Evolutionary conservation across 78 protist species (phyloP).

Genomic region (Cyanophora paradoxa): DNA sequence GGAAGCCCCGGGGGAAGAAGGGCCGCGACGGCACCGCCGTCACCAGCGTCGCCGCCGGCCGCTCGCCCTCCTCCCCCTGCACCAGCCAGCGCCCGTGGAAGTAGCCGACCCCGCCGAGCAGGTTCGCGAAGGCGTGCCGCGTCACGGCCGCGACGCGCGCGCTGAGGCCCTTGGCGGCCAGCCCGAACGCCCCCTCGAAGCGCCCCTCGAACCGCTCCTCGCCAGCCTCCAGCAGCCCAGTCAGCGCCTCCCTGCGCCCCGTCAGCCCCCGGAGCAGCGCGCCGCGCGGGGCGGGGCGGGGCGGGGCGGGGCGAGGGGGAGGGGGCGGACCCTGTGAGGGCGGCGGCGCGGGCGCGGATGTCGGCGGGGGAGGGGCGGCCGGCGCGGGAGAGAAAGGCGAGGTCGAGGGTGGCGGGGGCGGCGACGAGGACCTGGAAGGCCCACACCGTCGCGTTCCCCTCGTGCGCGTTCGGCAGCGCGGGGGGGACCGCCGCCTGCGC

Average conservation of each 20-base stretch:
- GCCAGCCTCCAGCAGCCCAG: not conserved
- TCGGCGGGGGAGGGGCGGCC: not conserved
- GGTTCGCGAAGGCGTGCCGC: not conserved
- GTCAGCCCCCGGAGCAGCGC: not conserved
- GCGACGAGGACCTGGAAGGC: not conserved
- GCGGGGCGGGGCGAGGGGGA: too few relatives aligned
- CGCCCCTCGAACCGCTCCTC: not conserved
- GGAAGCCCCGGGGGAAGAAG: conserved; percentile 88
- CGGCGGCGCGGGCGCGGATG: not conserved
- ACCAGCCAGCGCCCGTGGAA: conserved; percentile 1
- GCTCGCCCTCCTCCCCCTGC: not conserved
- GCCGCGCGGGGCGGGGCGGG: too few relatives aligned
- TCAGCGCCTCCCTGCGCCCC: not conserved
- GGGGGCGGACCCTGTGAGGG: not conserved
- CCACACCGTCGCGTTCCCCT: not conserved
- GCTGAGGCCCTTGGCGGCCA: not conserved
- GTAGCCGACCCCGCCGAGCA: not conserved
- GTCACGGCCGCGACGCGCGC: not conserved
- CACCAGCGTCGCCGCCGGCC: conserved; percentile 31
- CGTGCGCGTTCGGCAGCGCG: not conserved
- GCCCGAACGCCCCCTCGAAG: not conserved
- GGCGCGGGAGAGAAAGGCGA: not conserved
- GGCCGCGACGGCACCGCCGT: conserved; percentile 82
- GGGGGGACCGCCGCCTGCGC: not conserved
- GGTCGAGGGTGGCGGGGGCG: not conserved